These are phyloP conservation scores for Aspergillus egyptiacus DNA, from an alignment of 495 filamentous ascomycete genomes.

Conservation along the genomic window DNA sequence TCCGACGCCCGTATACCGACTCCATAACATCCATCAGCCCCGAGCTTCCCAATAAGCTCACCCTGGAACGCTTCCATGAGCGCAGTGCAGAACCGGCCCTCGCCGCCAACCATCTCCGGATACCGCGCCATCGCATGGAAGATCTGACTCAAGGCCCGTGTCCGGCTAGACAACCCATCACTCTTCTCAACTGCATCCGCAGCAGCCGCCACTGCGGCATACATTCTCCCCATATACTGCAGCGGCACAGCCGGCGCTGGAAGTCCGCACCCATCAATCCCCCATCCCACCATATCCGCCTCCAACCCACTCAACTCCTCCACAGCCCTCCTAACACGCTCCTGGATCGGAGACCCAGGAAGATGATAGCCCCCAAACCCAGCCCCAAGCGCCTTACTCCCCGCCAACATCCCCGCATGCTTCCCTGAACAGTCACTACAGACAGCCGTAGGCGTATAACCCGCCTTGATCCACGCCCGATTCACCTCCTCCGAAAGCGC, in stretches of 20 bases:
- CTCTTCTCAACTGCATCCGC: conserved; percentile 1
- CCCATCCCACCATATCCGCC: conserved; percentile 23
- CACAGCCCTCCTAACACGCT: conserved; percentile 22
- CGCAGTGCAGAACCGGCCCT: conserved; percentile 33
- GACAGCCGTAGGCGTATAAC: conserved; percentile 23
- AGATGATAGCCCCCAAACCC: conserved; percentile 27
- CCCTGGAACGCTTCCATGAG: conserved; percentile 29
- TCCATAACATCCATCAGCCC: conserved; percentile 37
- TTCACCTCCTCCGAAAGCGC: conserved; percentile 27
- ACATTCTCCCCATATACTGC: conserved; percentile 21
- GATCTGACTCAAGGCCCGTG: conserved; percentile 17
- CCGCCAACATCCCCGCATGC: conserved; percentile 38
- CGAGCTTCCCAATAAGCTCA: conserved; percentile 30
- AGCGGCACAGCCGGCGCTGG: conserved; percentile 32
- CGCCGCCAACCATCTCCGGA: conserved; percentile 32
- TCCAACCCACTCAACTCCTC: conserved; percentile 23
- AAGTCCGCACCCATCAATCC: conserved; percentile 36
- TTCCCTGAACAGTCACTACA: conserved; percentile 41
- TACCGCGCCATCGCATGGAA: conserved; percentile 31
- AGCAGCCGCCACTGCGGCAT: conserved; percentile 25
- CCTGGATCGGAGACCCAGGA: conserved; percentile 26
- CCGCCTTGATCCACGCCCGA: conserved; percentile 33
- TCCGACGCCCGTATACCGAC: conserved; percentile 29
- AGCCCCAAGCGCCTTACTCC: conserved; percentile 25
- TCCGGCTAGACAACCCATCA: not conserved